These are phyloP conservation scores for Talaromyces sp. DNA, from an alignment of 2,329 filamentous ascomycete species.

Conservation along the genomic window DNA sequence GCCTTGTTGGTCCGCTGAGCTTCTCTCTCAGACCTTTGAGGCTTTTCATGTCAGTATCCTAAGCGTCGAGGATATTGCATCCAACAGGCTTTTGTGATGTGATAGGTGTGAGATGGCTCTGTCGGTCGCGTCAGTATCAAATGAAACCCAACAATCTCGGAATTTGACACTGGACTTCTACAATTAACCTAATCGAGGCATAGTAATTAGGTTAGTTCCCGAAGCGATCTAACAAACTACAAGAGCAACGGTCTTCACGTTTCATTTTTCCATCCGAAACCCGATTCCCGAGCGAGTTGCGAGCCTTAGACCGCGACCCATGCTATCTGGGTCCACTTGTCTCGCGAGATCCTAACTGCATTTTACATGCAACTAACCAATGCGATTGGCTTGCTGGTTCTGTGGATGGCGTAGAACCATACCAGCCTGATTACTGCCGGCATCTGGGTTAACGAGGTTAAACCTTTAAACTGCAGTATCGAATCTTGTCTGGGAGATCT, in stretches of 20 bases:
- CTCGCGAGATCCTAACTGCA: conserved; percentile 4
- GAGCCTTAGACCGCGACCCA: neutral
- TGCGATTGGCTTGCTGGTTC: neutral
- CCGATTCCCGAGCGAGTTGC: conserved; percentile 4
- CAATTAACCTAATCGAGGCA: neutral
- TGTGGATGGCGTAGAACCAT: neutral
- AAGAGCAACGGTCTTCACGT: neutral
- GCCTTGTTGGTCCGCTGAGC: neutral
- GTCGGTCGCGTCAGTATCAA: neutral
- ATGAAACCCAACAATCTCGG: neutral
- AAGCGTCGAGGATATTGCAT: neutral
- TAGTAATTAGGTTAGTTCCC: neutral
- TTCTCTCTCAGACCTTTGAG: neutral
- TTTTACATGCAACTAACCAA: neutral
- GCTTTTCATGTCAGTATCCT: neutral
- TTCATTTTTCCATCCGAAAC: neutral
- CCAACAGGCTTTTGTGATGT: neutral
- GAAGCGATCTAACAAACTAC: neutral
- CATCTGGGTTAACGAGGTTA: neutral
- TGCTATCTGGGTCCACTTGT: neutral
- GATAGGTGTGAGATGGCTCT: neutral
- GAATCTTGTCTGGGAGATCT: neutral
- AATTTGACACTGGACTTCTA: neutral
- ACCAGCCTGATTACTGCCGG: neutral
- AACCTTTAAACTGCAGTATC: neutral